Conservation (phyloP, 768 basidiomycete genomes). For the Russula vinacea region DNA sequence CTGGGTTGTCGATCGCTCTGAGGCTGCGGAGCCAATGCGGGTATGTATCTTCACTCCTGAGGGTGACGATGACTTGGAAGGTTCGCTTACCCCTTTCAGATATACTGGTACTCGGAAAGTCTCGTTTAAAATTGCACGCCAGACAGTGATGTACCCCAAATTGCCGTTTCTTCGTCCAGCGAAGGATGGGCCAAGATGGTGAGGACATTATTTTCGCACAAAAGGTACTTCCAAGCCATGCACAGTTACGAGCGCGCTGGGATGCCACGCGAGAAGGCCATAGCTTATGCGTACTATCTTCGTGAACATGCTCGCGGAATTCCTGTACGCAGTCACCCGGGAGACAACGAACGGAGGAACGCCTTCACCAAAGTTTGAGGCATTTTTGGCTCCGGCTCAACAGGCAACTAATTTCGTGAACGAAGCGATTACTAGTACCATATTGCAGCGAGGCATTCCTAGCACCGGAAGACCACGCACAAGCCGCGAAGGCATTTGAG, state of each 20-base stretch:
- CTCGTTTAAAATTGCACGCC: constrained; percentile 51
- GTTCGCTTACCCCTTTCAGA: constrained; percentile 36
- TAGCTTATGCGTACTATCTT: constrained; percentile 53
- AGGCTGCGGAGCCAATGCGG: constrained; percentile 57
- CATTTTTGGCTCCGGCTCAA: constrained; percentile 46
- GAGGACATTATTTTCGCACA: constrained; percentile 41
- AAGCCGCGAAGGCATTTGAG: constrained; percentile 45
- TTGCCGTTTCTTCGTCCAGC: constrained; percentile 52
- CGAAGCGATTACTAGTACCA: constrained; percentile 40
- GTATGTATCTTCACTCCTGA: constrained; percentile 37
- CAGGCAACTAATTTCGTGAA: constrained; percentile 32
- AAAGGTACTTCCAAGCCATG: constrained; percentile 52
- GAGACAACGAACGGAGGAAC: constrained; percentile 27
- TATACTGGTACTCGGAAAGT: constrained; percentile 47
- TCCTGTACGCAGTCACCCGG: constrained; percentile 22
- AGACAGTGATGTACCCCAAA: constrained; percentile 47
- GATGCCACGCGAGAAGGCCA: constrained; percentile 42
- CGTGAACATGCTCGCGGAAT: constrained; percentile 48
- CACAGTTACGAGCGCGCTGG: constrained; percentile 52
- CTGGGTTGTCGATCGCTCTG: constrained; percentile 64
- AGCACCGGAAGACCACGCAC: constrained; percentile 38
- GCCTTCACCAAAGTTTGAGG: constrained; percentile 45
- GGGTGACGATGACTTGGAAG: no score
- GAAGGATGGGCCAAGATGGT: constrained; percentile 48
- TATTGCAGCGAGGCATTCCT: constrained; percentile 50